Conservation (phyloP, 2,329 filamentous ascomycete species). For the Neonectria magnoliae region DNA sequence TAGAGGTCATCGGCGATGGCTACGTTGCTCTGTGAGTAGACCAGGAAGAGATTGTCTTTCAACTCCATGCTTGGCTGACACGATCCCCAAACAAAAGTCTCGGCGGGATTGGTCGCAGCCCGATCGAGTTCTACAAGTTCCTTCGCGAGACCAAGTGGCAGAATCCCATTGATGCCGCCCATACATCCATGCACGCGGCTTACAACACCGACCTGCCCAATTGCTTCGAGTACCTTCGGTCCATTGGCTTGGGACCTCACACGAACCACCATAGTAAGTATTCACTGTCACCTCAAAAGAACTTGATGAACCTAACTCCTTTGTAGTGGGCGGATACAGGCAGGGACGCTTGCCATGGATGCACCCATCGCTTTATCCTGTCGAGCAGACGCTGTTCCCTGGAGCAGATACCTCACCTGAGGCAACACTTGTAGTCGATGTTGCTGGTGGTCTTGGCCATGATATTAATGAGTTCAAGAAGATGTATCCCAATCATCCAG, state of each 20-base stretch:
- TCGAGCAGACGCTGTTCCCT: constrained; percentile 39
- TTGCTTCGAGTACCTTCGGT: constrained; percentile 18
- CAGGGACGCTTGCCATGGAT: constrained; percentile 44
- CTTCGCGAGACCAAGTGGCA: constrained; percentile 12
- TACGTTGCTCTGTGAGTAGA: constrained; percentile 41
- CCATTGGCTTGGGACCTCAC: constrained; percentile 6
- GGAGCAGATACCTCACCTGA: constrained; percentile 31
- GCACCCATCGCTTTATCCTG: constrained; percentile 37
- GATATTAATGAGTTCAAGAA: constrained; percentile 43
- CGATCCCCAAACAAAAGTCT: background rate
- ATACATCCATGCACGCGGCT: constrained; percentile 13
- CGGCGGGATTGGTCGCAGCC: constrained; percentile 16
- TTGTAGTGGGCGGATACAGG: constrained; percentile 39
- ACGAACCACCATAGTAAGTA: constrained; percentile 16
- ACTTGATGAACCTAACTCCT: background rate
- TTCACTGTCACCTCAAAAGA: background rate
- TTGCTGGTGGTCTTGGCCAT: constrained; percentile 45
- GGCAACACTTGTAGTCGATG: constrained; percentile 42
- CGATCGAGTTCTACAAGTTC: constrained; percentile 18
- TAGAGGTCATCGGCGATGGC: constrained; percentile 44
- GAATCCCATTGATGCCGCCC: constrained; percentile 11
- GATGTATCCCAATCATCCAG: constrained; percentile 23
- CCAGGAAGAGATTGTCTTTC: background rate
- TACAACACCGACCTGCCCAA: constrained; percentile 17
- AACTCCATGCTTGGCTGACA: background rate